Conservation (phyloP, 2,329 filamentous ascomycete species). For the Talaromyces sp. region DNA sequence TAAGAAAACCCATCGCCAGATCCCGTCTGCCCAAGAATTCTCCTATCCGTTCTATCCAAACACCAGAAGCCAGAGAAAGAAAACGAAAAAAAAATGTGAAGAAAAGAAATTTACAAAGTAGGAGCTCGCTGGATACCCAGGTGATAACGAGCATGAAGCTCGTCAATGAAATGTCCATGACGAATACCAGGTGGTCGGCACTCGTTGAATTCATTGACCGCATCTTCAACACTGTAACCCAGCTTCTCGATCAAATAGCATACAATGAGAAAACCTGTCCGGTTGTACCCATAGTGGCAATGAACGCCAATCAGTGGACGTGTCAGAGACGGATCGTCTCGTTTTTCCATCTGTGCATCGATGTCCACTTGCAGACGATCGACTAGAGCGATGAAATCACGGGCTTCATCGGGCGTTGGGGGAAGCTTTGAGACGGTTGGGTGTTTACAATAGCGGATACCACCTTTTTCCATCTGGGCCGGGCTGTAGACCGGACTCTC, state of each 20-base stretch:
- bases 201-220: conserved; percentile 75
- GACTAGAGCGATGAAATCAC: conserved; percentile 61
- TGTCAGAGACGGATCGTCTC: conserved; percentile 40
- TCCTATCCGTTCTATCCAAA: conserved; percentile 12
- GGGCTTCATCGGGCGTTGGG: conserved; percentile 65
- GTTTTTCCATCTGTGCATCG: conserved; percentile 47
- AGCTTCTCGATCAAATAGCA: conserved; percentile 86
- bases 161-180: conserved; percentile 86
- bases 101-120: conserved; percentile 32
- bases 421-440: conserved; percentile 91
- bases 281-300: conserved; percentile 95
- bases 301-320: conserved; percentile 74
- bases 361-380: conserved; percentile 63
- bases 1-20: conserved; percentile 1
- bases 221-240: conserved; percentile 71
- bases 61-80: conserved; percentile 11
- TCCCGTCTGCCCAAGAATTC: not conserved
- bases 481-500: conserved; percentile 90
- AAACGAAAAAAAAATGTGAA: conserved; percentile 7
- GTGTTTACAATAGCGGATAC: conserved; percentile 79
- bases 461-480: conserved; percentile 64
- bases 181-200: conserved; percentile 80
- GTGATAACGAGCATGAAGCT: conserved; percentile 76
- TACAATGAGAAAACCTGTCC: conserved; percentile 87
- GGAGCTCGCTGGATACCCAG: conserved; percentile 51